A percentile compares a stretch with the other conserved stretches of the same genome.
Evolutionary conservation across 2,329 filamentous ascomycete species (phyloP).

Genomic region (Sordariomycetes sp.): DNA sequence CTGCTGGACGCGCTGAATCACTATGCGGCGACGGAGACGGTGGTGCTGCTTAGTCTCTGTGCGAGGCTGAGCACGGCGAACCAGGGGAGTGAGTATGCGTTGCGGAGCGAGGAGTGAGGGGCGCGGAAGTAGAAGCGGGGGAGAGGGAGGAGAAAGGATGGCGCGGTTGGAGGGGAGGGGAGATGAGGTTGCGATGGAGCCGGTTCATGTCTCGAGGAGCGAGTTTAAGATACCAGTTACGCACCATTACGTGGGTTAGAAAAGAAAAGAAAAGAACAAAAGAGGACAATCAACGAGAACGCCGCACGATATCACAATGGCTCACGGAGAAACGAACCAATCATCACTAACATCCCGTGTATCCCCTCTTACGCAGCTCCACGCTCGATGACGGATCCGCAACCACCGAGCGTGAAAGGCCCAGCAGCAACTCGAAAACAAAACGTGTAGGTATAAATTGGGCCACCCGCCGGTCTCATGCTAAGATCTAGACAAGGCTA

Average conservation of each 20-base stretch:
- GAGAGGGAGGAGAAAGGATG: neutral
- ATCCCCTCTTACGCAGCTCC: no score
- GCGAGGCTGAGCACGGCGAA: slow-evolving; percentile 71
- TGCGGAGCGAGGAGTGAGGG: slow-evolving; percentile 38
- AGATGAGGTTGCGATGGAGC: neutral
- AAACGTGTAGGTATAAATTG: slow-evolving; percentile 4
- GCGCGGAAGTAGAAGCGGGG: neutral
- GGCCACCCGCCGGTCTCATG: neutral
- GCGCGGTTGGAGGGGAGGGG: neutral
- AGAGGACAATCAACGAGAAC: neutral
- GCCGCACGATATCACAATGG: no score
- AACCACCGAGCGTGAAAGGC: neutral
- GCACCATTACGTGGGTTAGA: neutral
- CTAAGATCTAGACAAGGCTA: neutral
- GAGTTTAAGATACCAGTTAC: neutral
- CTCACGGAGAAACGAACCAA: no score
- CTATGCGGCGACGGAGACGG: slow-evolving; percentile 93
- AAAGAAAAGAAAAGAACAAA: neutral
- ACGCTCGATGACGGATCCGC: no score
- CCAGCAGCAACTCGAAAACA: slow-evolving; percentile 18
- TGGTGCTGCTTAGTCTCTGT: slow-evolving; percentile 80
- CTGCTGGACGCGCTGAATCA: slow-evolving; percentile 91
- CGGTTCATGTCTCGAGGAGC: neutral
- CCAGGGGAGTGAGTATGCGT: slow-evolving; percentile 54
- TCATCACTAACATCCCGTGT: no score